phyloP scores from a whole-genome alignment of 106 monocot genomes.

The Hemerocallis citrina region DNA sequence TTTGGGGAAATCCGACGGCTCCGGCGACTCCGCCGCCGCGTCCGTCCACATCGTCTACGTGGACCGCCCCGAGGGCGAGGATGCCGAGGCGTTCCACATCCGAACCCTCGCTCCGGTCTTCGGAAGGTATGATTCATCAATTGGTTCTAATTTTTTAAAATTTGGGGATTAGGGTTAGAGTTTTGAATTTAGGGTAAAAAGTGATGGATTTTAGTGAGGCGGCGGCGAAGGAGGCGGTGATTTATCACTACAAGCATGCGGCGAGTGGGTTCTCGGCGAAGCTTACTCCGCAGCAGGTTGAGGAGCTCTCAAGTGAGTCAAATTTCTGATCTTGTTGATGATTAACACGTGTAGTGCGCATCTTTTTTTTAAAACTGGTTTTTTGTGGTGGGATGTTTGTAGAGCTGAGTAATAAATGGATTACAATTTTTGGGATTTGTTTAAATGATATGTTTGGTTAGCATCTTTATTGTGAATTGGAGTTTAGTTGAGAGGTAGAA shows the following conservation, averaged over 20 bases:
- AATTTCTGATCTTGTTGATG: no score
- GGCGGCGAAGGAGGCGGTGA: constrained; percentile 65
- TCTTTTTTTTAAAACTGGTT: no score
- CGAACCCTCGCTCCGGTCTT: constrained; percentile 56
- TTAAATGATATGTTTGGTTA: no score
- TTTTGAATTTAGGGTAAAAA: neutral
- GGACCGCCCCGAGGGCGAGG: constrained; percentile 29
- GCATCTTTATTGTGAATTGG: no score
- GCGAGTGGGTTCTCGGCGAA: constrained; percentile 76
- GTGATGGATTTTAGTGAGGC: constrained; percentile 12
- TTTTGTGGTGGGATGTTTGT: no score
- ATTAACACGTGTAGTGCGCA: no score
- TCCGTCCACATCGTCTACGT: constrained; percentile 55
- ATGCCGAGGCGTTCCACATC: constrained; percentile 50
- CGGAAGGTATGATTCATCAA: constrained; percentile 31
- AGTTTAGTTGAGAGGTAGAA: no score
- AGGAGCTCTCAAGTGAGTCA: constrained; percentile 47
- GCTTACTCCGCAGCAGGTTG: constrained; percentile 60
- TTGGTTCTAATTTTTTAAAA: neutral
- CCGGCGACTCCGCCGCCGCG: constrained; percentile 3
- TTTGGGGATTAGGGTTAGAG: constrained; percentile 3
- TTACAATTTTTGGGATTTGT: no score
- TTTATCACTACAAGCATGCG: constrained; percentile 66
- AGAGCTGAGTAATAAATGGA: no score
- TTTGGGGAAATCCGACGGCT: neutral